These are phyloP conservation scores for Gonapodya prolifera DNA, from an alignment of 192 early-diverging fungal species.

Conservation along the genomic window DNA sequence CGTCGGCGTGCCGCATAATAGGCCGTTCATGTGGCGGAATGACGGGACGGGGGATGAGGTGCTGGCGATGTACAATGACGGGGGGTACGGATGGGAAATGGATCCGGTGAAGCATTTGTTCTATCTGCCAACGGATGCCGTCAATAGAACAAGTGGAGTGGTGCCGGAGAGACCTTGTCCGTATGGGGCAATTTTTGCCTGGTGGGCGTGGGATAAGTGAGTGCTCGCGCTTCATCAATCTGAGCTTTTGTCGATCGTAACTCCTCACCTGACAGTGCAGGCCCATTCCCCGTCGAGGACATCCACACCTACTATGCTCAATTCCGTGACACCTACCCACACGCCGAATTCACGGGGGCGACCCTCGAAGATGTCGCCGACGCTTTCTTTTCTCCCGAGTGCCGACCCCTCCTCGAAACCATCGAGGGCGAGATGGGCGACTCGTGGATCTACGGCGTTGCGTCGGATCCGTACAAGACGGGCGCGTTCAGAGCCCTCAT, in stretches of 20 bases:
- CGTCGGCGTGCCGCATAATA: constrained; percentile 2
- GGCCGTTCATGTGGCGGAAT: neutral
- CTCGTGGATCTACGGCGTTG: constrained; percentile 1
- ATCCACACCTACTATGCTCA: neutral
- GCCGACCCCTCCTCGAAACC: neutral
- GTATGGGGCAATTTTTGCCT: neutral
- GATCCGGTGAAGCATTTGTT: neutral
- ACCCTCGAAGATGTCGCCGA: neutral
- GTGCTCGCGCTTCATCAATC: neutral
- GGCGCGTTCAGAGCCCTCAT: neutral
- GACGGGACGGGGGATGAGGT: neutral
- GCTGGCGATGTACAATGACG: constrained; percentile 2
- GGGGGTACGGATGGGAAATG: constrained; percentile 3
- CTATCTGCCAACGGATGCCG: neutral
- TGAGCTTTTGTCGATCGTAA: neutral
- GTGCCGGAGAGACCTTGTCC: no score
- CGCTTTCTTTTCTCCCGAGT: neutral
- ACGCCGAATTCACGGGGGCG: neutral
- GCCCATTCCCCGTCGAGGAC: neutral
- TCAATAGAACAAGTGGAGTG: no score
- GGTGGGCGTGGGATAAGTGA: neutral
- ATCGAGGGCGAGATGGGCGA: constrained; percentile 4
- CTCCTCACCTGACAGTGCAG: neutral
- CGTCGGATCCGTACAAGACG: neutral
- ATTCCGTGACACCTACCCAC: neutral